These are phyloP conservation scores for Alisma plantagoaquatica DNA, from an alignment of 106 monocot species.

Conservation along the genomic window DNA sequence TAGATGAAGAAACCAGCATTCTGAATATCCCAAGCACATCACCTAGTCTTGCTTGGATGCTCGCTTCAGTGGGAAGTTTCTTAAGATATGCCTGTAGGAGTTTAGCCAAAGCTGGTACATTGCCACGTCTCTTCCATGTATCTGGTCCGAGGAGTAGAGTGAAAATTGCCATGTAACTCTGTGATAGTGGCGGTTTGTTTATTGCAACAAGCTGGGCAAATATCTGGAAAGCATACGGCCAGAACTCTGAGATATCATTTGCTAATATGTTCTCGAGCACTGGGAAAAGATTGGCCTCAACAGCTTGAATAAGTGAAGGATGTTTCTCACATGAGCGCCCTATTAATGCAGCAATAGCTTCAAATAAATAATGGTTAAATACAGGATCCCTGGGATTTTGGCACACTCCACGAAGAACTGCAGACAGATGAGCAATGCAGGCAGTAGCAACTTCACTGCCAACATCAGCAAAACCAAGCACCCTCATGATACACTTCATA, in stretches of 20 bases:
- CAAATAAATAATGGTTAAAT: constrained; percentile 94
- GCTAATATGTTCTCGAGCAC: constrained; percentile 73
- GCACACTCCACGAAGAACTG: constrained; percentile 69
- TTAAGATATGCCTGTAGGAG: constrained; percentile 74
- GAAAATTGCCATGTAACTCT: constrained; percentile 77
- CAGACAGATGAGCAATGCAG: constrained; percentile 42
- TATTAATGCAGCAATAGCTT: constrained; percentile 75
- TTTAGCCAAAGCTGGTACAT: constrained; percentile 72
- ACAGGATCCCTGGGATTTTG: constrained; percentile 84
- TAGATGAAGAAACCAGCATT: constrained; percentile 29
- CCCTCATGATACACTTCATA: constrained; percentile 96
- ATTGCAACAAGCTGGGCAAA: constrained; percentile 86
- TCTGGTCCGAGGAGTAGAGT: constrained; percentile 55
- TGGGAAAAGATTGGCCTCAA: constrained; percentile 77
- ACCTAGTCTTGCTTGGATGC: constrained; percentile 48
- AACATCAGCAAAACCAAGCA: constrained; percentile 50
- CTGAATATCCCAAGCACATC: constrained; percentile 74
- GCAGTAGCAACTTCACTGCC: constrained; percentile 35
- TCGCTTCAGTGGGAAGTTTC: constrained; percentile 81
- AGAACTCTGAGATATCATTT: constrained; percentile 84
- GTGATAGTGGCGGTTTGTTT: constrained; percentile 65
- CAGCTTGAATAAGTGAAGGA: constrained; percentile 34
- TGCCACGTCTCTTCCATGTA: constrained; percentile 66
- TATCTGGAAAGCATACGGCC: constrained; percentile 96
- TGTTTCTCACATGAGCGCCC: constrained; percentile 66